Evolutionary conservation across 148 eudicot genomes (phyloP), one percentile per base, ranked within the genome.

Genomic region (Mesembryanthemum crystallinum): DNA sequence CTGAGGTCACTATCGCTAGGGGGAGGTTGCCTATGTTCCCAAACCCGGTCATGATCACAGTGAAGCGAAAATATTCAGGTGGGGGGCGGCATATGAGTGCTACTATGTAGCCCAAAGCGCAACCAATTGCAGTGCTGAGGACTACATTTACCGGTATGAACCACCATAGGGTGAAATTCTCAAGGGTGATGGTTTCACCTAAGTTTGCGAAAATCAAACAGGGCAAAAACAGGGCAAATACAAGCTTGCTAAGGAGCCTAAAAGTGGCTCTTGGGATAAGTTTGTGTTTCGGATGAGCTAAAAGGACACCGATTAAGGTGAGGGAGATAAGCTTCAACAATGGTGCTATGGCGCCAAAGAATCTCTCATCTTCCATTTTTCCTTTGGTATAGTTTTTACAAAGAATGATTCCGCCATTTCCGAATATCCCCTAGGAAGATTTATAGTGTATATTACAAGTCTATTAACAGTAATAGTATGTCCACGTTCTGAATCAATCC

Each of bases 161-260:
- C 98, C 98, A 94, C 98, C 98, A 90, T 8, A 47, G 87, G 18
- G 73, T 33, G 28, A 92, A 84, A 69, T 94, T 92, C 71, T 85
- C 63, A 17, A 84, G 55, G 27, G 90, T 89, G 67, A 94, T 92
- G 59, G 93, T 78, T 73, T 88, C 84, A 14, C 98, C 98, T 8
- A 94, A 85, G 74, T 94, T 80, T 27, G 86, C 85, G 78, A 94
- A 90, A 83, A 94, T 94, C 30, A 81, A 55, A 66, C 97, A 94
- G 12, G 97, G 98, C 67, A 94, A 84, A 78, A 94, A 92, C 14
- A 94, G 75, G n/a, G 88, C 92, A 75, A 94, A 94, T 11, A 94
- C 96, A 58, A 92, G 98, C 84, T 87, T 94, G 84, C 98, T 94
- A 8, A 94, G 88, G 57, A 94, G 89, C 88, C 89, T 90, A 74